Percentiles rank a stretch among this genome's conserved stretches.
Conservation (phyloP, 192 early-diverging fungal species). For the Backusella mclennaniae region DNA sequence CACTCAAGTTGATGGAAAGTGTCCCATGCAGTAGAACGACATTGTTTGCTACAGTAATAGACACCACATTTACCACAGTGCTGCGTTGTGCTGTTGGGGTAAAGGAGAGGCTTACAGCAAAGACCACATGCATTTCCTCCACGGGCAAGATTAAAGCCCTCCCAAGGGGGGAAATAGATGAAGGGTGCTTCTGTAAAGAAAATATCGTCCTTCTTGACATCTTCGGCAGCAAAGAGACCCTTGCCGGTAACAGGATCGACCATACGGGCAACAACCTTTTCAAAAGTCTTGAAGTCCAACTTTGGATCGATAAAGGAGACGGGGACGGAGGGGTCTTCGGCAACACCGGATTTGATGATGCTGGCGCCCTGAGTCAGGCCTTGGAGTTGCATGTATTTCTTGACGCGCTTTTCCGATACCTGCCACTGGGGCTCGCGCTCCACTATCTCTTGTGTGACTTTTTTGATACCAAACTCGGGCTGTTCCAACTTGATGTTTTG, state of each 20-base stretch:
- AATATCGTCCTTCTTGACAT: slow-evolving; percentile 46
- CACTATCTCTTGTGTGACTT: slow-evolving; percentile 41
- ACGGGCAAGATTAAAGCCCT: slow-evolving; percentile 43
- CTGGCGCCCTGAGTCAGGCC: slow-evolving; percentile 39
- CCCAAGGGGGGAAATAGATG: slow-evolving; percentile 58
- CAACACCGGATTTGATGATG: slow-evolving; percentile 37
- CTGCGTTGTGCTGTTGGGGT: slow-evolving; percentile 24
- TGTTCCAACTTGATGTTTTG: slow-evolving; percentile 44
- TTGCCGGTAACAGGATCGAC: slow-evolving; percentile 41
- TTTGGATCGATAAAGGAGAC: slow-evolving; percentile 48
- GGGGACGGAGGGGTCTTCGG: slow-evolving; percentile 49
- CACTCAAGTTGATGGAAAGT: slow-evolving; percentile 50
- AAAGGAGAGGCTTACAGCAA: slow-evolving; percentile 49
- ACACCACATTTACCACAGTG: slow-evolving; percentile 43
- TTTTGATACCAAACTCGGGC: slow-evolving; percentile 53
- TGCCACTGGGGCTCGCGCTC: slow-evolving; percentile 50
- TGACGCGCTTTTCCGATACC: slow-evolving; percentile 61
- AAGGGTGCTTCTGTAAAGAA: slow-evolving; percentile 59
- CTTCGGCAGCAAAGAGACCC: slow-evolving; percentile 54
- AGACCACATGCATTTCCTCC: slow-evolving; percentile 52
- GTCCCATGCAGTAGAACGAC: slow-evolving; percentile 44
- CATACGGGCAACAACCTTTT: slow-evolving; percentile 31
- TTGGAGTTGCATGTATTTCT: slow-evolving; percentile 52
- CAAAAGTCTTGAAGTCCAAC: slow-evolving; percentile 40
- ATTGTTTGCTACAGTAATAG: slow-evolving; percentile 49